Percentiles rank a stretch among this genome's conserved stretches.
phyloP scores from a whole-genome alignment of 1,284 basidiomycete species.

The Ustilago nuda region DNA sequence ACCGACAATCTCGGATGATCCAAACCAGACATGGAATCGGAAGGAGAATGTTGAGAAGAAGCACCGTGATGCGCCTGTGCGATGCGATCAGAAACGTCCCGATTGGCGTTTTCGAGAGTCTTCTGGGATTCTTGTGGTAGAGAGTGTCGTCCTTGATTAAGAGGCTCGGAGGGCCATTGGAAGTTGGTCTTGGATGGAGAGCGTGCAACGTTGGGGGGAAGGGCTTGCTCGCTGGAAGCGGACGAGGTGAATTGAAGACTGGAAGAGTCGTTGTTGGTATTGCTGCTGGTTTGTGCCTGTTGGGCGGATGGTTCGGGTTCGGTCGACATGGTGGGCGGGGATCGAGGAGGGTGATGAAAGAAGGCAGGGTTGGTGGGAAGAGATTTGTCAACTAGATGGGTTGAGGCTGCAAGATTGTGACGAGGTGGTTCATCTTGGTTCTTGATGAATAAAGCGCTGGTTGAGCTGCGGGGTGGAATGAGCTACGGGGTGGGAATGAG shows the following conservation, averaged over 20 bases:
- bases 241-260: conserved; percentile 41
- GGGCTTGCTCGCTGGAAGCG: conserved; percentile 21
- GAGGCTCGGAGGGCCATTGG: conserved; percentile 40
- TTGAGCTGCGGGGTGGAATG: not conserved
- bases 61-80: conserved; percentile 30
- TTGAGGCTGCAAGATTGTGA: not conserved
- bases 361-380: not conserved
- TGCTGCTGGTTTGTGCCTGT: conserved; percentile 12
- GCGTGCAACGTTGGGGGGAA: not conserved
- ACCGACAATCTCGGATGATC: conserved; percentile 22
- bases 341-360: not conserved
- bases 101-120: conserved; percentile 37
- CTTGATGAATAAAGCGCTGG: not conserved
- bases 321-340: conserved; percentile 15
- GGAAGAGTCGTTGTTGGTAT: conserved; percentile 28
- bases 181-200: conserved; percentile 24
- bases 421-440: not conserved
- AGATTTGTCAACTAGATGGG: not conserved
- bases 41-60: conserved; percentile 4
- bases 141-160: conserved; percentile 29
- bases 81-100: conserved; percentile 41
- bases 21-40: conserved; percentile 10
- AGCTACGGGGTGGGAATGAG: not conserved
- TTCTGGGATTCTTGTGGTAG: conserved; percentile 39
- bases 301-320: not conserved